These are phyloP conservation scores for Fusarium sulawesiense DNA, from an alignment of 2,329 filamentous ascomycete species.

Conservation along the genomic window DNA sequence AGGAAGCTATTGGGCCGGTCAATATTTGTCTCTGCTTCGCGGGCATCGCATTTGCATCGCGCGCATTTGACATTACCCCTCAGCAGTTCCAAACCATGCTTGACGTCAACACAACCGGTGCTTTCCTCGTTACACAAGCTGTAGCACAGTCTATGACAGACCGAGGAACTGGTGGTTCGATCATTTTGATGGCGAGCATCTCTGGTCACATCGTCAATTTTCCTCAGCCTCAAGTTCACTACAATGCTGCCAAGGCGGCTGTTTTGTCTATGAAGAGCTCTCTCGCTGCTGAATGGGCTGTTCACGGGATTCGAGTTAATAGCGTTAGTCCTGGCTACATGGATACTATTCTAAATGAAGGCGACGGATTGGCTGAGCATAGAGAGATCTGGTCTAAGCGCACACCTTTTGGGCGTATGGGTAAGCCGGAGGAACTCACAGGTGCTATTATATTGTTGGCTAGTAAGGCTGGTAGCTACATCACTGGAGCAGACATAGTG, in stretches of 20 bases:
- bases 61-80: conserved; percentile 68
- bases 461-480: conserved; percentile 24
- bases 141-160: conserved; percentile 52
- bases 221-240: conserved; percentile 77
- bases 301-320: conserved; percentile 11
- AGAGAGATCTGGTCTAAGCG: conserved; percentile 11
- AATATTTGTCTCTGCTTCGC: conserved; percentile 22
- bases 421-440: conserved; percentile 13
- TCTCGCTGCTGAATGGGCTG: conserved; percentile 16
- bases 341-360: conserved; percentile 22
- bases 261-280: conserved; percentile 20
- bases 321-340: conserved; percentile 26
- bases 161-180: conserved; percentile 66
- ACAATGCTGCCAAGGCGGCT: conserved; percentile 64
- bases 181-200: conserved; percentile 75
- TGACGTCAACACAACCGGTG: conserved; percentile 78
- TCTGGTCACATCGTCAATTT: conserved; percentile 76
- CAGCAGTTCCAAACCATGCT: conserved; percentile 72
- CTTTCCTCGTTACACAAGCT: conserved; percentile 77
- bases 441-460: conserved; percentile 13
- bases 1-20: not conserved
- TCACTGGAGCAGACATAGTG: conserved; percentile 16
- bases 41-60: conserved; percentile 52
- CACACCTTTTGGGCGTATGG: conserved; percentile 19
- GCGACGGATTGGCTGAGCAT: conserved; percentile 17